Conservation (phyloP, 2,329 filamentous ascomycete genomes). For the Herpotrichia juniperi region DNA sequence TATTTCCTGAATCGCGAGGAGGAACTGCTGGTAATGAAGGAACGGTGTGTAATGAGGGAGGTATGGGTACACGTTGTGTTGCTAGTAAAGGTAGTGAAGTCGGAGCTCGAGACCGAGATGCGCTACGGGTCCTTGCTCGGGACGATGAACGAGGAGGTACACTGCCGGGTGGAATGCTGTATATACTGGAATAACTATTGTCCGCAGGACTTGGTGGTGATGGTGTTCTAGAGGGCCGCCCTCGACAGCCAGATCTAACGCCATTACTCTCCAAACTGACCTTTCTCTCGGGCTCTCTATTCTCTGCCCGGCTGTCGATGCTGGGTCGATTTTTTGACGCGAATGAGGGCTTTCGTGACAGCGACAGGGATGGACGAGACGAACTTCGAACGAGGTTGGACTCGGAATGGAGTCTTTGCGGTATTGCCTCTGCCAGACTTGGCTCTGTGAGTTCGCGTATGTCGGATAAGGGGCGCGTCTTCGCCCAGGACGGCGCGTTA, state of each 20-base stretch:
- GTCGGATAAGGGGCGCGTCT: conserved; percentile 54
- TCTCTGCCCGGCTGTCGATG: conserved; percentile 34
- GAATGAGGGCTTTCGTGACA: conserved; percentile 40
- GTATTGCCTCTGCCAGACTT: conserved; percentile 49
- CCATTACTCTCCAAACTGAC: conserved; percentile 28
- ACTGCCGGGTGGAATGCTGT: conserved; percentile 52
- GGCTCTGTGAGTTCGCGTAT: conserved; percentile 58
- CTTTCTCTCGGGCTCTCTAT: conserved; percentile 35
- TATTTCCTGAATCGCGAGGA: conserved; percentile 33
- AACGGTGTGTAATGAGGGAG: conserved; percentile 18
- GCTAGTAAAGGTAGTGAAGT: conserved; percentile 20
- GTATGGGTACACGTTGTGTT: conserved; percentile 20
- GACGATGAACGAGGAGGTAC: conserved; percentile 56
- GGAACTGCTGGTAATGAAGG: conserved; percentile 30
- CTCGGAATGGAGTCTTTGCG: conserved; percentile 32
- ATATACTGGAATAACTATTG: conserved; percentile 50
- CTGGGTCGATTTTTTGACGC: conserved; percentile 38
- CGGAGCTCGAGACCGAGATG: conserved; percentile 26
- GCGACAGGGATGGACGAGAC: conserved; percentile 34
- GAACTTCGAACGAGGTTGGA: conserved; percentile 23
- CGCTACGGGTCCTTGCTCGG: conserved; percentile 32
- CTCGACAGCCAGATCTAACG: conserved; percentile 32
- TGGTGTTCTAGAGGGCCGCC: conserved; percentile 34
- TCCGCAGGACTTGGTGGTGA: conserved; percentile 41
- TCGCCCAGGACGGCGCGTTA: conserved; percentile 38